Conservation (phyloP, 1,284 basidiomycete species). For the Rhodotorula sp. region DNA sequence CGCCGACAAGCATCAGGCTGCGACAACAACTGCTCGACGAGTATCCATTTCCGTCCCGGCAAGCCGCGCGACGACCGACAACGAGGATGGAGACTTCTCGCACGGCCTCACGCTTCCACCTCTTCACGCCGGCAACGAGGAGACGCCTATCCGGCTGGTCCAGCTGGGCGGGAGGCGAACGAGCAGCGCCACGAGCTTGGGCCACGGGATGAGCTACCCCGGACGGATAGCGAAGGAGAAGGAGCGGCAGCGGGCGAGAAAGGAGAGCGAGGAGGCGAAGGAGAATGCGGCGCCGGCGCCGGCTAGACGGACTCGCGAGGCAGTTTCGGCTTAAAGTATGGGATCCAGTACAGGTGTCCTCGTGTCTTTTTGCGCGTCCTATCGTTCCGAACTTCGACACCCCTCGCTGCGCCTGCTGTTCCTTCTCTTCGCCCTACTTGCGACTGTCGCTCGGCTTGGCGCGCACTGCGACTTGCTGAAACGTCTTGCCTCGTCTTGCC, state of each 20-base stretch:
- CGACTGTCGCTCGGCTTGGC: no score
- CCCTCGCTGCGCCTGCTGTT: no score
- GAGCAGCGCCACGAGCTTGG: not conserved
- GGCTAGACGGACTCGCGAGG: not conserved
- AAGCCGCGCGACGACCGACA: not conserved
- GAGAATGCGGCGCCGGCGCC: conserved; percentile 9
- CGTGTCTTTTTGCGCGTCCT: no score
- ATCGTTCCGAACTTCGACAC: no score
- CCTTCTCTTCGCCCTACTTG: no score
- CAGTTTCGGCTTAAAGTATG: not conserved
- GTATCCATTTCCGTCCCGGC: not conserved
- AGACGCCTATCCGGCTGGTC: conserved; percentile 5
- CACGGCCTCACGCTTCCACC: conserved; percentile 21
- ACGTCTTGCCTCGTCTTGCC: no score
- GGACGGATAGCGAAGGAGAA: no score
- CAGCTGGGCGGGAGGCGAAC: not conserved
- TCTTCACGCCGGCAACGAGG: conserved; percentile 1
- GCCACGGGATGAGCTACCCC: no score
- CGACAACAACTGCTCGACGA: not conserved
- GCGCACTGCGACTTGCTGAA: no score
- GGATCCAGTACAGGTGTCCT: no score
- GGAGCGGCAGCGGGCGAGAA: not conserved
- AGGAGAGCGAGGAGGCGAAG: conserved; percentile 3
- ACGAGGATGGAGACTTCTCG: conserved; percentile 5
- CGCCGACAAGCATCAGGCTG: not conserved